Percentiles rank a stretch among this genome's conserved stretches.
These are phyloP conservation scores for Juncus effusus DNA, from an alignment of 176 grass and related monocot species.

Conservation along the genomic window DNA sequence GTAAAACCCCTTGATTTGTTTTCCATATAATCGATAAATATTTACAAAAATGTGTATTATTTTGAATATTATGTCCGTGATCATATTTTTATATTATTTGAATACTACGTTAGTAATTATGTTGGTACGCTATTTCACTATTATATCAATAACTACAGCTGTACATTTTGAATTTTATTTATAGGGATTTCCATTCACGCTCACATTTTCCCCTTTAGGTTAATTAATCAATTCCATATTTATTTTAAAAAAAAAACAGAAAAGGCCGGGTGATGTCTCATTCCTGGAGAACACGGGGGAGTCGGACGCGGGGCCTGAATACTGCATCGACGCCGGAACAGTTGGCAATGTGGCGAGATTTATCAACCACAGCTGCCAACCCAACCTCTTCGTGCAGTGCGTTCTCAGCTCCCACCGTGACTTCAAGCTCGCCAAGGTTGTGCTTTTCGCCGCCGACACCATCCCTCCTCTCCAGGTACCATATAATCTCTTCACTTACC, in stretches of 20 bases:
- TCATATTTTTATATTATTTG: no score
- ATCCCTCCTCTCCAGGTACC: conserved; percentile 82
- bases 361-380: conserved; percentile 89
- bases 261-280: conserved; percentile 50
- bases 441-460: conserved; percentile 83
- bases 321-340: conserved; percentile 70
- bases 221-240: not conserved
- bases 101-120: not conserved
- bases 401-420: conserved; percentile 73
- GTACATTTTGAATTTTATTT: not conserved
- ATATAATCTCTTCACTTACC: not conserved
- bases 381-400: conserved; percentile 88
- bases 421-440: conserved; percentile 73
- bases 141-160: not conserved
- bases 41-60: no score
- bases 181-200: no score
- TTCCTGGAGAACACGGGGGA: conserved; percentile 47
- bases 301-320: conserved; percentile 50
- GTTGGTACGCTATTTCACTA: not conserved
- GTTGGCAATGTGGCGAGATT: conserved; percentile 78
- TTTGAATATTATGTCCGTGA: no score
- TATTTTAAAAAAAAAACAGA: conserved; percentile 32
- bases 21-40: not conserved
- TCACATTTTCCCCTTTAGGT: no score
- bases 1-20: not conserved